These are phyloP conservation scores for Theobroma grandiflorum DNA, from an alignment of 441 rosid genomes.

Conservation along the genomic window DNA sequence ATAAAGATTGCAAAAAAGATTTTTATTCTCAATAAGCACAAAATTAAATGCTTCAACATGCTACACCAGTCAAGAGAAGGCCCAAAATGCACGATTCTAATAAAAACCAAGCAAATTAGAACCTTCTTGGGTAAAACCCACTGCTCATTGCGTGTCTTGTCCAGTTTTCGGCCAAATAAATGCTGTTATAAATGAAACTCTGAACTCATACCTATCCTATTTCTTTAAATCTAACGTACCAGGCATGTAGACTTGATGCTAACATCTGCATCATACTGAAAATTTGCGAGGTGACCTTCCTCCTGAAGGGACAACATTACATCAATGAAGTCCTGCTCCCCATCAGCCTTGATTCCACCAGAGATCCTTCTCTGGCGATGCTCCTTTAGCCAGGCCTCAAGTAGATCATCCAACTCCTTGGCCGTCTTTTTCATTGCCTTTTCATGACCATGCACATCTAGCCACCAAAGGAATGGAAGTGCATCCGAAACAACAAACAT, in stretches of 20 bases:
- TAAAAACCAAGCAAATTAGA: background rate
- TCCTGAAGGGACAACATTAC: slow-evolving; percentile 46
- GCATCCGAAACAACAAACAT: slow-evolving; percentile 64
- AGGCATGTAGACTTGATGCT: slow-evolving; percentile 52
- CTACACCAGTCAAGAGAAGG: background rate
- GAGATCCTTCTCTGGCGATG: slow-evolving; percentile 49
- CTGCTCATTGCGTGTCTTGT: background rate
- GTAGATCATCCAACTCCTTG: slow-evolving; percentile 47
- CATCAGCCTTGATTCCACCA: slow-evolving; percentile 20
- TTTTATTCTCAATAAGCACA: no score
- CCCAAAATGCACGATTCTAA: background rate
- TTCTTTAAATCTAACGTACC: slow-evolving; percentile 33
- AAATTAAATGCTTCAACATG: background rate
- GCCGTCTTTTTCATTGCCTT: slow-evolving; percentile 69
- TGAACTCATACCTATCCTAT: slow-evolving; percentile 22
- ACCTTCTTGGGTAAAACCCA: background rate
- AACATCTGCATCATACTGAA: slow-evolving; percentile 41
- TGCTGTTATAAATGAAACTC: background rate
- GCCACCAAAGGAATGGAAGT: slow-evolving; percentile 53
- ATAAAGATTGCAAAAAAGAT: background rate
- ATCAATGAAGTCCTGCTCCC: slow-evolving; percentile 44
- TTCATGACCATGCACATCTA: slow-evolving; percentile 58
- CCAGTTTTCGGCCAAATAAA: background rate
- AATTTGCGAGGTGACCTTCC: slow-evolving; percentile 38
- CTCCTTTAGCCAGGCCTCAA: slow-evolving; percentile 62